Conservation (phyloP, 1,284 basidiomycete genomes). For the Rhodofomes roseus region DNA sequence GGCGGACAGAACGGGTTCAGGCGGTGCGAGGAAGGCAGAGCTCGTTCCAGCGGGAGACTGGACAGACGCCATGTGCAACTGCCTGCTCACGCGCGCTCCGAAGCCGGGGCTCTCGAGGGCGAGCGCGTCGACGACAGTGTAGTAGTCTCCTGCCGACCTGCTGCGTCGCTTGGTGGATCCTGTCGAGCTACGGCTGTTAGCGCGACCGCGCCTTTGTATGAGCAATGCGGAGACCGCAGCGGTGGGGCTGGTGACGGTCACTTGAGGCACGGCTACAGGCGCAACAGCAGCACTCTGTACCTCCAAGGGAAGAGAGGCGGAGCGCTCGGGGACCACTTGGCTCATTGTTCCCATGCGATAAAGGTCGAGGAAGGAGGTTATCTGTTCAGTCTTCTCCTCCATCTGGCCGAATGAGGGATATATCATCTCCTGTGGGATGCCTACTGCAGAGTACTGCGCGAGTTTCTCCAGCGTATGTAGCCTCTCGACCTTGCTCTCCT, state of each 20-base stretch:
- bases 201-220: not conserved
- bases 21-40: not conserved
- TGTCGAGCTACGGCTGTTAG: constrained; percentile 4
- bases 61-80: not conserved
- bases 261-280: not conserved
- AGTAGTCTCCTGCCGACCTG: constrained; percentile 19
- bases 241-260: constrained; percentile 1
- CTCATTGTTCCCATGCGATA: constrained; percentile 20
- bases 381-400: constrained; percentile 13
- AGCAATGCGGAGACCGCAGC: not conserved
- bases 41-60: not conserved
- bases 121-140: constrained; percentile 11
- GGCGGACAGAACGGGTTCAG: not conserved
- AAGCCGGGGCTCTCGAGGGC: constrained; percentile 1
- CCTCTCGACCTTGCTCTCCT: constrained; percentile 10
- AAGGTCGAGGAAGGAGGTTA: constrained; percentile 27
- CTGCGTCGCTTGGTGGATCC: constrained; percentile 16
- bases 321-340: not conserved
- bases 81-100: not conserved
- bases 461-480: constrained; percentile 23
- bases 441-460: constrained; percentile 20
- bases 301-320: constrained; percentile 4
- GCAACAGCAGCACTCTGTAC: constrained; percentile 2
- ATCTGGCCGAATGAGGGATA: constrained; percentile 22
- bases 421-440: constrained; percentile 20